Evolutionary conservation across 495 filamentous ascomycete species (phyloP).

Genomic region (Clohesyomyces aquaticus): DNA sequence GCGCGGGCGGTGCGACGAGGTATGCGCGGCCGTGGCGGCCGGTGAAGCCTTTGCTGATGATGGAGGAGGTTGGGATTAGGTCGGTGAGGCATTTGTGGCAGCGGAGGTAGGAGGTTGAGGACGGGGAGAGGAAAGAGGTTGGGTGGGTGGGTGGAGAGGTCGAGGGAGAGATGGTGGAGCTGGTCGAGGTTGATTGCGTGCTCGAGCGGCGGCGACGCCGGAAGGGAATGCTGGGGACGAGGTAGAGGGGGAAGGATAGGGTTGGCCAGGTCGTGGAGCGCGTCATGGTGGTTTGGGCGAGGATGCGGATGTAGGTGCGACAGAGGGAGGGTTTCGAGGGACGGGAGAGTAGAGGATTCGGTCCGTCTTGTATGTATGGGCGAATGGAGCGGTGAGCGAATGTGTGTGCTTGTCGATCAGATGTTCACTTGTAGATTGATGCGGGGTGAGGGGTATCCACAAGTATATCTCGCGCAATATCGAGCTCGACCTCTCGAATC

Average conservation of each 20-base stretch:
- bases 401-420: background rate
- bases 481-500: background rate
- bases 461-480: too few species aligned
- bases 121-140: constrained; percentile 51
- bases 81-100: constrained; percentile 76
- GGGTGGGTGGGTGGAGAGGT: constrained; percentile 30
- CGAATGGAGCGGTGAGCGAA: background rate
- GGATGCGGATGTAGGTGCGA: background rate
- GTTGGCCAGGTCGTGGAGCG: constrained; percentile 38
- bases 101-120: constrained; percentile 64
- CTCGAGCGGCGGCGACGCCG: constrained; percentile 49
- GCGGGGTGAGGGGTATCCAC: too few species aligned
- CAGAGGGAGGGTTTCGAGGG: background rate
- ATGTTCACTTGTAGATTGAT: background rate
- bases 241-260: constrained; percentile 56
- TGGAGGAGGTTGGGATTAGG: constrained; percentile 74
- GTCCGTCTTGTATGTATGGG: background rate
- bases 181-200: constrained; percentile 32
- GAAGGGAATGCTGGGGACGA: constrained; percentile 58
- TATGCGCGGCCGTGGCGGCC: constrained; percentile 93
- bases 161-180: constrained; percentile 31
- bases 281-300: constrained; percentile 20
- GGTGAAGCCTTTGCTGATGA: constrained; percentile 89
- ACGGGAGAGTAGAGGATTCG: background rate
- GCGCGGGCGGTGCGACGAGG: constrained; percentile 65